Evolutionary conservation across 106 monocot genomes (phyloP).

Genomic region (Platanthera zijinensis): DNA sequence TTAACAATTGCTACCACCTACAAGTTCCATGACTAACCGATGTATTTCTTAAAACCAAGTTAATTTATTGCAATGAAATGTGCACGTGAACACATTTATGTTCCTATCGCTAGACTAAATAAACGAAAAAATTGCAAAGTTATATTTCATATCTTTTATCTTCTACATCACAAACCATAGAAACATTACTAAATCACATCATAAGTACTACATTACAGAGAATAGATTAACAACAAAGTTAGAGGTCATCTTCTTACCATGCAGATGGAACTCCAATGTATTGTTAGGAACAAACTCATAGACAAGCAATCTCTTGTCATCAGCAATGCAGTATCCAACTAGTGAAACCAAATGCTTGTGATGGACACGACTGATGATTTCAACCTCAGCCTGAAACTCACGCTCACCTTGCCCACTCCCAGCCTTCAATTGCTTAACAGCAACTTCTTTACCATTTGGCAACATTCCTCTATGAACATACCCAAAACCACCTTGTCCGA

Average conservation of each 20-base stretch:
- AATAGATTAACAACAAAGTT: background rate
- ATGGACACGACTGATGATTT: constrained; percentile 22
- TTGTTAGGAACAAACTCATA: constrained; percentile 19
- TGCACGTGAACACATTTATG: too few species aligned
- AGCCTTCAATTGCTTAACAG: constrained; percentile 14
- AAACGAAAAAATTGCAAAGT: too few species aligned
- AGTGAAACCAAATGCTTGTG: constrained; percentile 18
- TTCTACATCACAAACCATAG: too few species aligned
- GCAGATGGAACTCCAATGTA: constrained; percentile 16
- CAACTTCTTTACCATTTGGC: constrained; percentile 18
- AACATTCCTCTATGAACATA: constrained; percentile 17
- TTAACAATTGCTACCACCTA: too few species aligned
- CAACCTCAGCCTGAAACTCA: constrained; percentile 20
- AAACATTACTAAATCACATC: too few species aligned
- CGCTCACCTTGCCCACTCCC: constrained; percentile 19
- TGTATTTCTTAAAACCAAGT: too few species aligned
- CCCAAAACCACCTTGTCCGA: constrained; percentile 23
- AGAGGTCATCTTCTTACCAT: constrained; percentile 7
- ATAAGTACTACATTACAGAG: background rate
- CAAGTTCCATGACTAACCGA: too few species aligned
- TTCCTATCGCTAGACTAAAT: too few species aligned
- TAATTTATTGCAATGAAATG: too few species aligned
- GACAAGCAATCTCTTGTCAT: constrained; percentile 13
- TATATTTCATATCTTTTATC: too few species aligned
- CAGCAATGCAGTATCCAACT: constrained; percentile 22